Evolutionary conservation across 371 early-diverging fungal species (phyloP), one percentile per base, ranked within the genome.

Genomic region (Lichtheimia ramosa): DNA sequence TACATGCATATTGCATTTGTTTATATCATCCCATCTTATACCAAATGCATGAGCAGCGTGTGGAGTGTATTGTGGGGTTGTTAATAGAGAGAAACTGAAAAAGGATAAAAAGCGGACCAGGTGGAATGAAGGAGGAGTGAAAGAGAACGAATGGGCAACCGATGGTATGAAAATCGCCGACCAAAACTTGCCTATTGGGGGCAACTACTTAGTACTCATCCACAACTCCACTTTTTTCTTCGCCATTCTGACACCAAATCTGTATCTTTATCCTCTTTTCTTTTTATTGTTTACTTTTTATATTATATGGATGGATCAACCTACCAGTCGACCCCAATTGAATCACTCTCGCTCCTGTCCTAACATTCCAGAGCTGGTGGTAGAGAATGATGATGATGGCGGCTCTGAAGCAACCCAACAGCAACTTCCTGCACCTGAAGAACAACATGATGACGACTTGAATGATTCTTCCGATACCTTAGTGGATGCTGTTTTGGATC

Each of bases 401-500:
- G 43, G 21, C 43, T 21, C 43, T 25, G 43, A 40, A 42, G 13
- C 24, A 49, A 25, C 41, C n/a, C 58, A 18, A 25, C 58, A 28
- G 21, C 48, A 2, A 5, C 56, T 12, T 40, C 40, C 7, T 48
- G 23, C 18, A 21, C 51, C 24, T 27, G 14, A 51, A 49, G 14
- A 49, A 49, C 50, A 49, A 25, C 28, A 18, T 40, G 53, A 28
- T 40, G 48, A 39, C n/a, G 58, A 39, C 3, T 3, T 25, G 27
- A 27, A 48, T 46, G 21, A 21, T 21, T 16, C 43, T 14, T 41
- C 54, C 16, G 62, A 70, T 41, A 67, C 77, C 2, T 61, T 80
- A 0, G 69, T 80, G 12, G 77, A 74, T 46, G 80, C 80, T 13
- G 80, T 74, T 6, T 53, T 80, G 48, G 80, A 76, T 51, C 70